Percentiles rank a stretch among this genome's conserved stretches.
Evolutionary conservation across 2,329 filamentous ascomycete genomes (phyloP).

Genomic region (Pseudogymnoascus sp.): DNA sequence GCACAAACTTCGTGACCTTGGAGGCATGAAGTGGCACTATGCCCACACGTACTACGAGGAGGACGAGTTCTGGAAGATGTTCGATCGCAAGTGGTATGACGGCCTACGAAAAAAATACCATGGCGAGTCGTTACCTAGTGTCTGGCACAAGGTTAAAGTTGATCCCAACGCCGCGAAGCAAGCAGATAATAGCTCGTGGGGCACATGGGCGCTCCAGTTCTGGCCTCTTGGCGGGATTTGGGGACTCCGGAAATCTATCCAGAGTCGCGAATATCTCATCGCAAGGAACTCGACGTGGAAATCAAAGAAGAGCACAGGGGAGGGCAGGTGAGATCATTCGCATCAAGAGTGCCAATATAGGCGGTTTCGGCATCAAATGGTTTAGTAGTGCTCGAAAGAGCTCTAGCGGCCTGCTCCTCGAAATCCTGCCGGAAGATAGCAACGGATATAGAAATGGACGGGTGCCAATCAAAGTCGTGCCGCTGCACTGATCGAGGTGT

Average conservation of each 20-base stretch:
- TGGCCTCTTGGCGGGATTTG: conserved; percentile 52
- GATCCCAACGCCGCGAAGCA: conserved; percentile 38
- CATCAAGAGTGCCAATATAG: not conserved
- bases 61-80: conserved; percentile 59
- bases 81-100: conserved; percentile 54
- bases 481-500: not conserved
- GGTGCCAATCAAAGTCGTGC: no score
- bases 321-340: not conserved
- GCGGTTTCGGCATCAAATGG: not conserved
- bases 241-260: conserved; percentile 51
- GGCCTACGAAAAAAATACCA: conserved; percentile 52
- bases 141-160: conserved; percentile 63
- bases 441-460: not conserved
- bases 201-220: conserved; percentile 27
- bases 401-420: not conserved
- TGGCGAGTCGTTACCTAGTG: conserved; percentile 53
- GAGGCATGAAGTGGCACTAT: conserved; percentile 81
- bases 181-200: conserved; percentile 33
- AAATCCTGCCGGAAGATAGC: not conserved
- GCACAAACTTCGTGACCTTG: conserved; percentile 56
- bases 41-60: conserved; percentile 78
- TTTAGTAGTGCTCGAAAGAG: not conserved
- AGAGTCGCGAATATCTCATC: conserved; percentile 34
- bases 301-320: not conserved
- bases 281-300: conserved; percentile 23